Evolutionary conservation across 1,284 basidiomycete genomes (phyloP).

Genomic region (Irpex sp.): DNA sequence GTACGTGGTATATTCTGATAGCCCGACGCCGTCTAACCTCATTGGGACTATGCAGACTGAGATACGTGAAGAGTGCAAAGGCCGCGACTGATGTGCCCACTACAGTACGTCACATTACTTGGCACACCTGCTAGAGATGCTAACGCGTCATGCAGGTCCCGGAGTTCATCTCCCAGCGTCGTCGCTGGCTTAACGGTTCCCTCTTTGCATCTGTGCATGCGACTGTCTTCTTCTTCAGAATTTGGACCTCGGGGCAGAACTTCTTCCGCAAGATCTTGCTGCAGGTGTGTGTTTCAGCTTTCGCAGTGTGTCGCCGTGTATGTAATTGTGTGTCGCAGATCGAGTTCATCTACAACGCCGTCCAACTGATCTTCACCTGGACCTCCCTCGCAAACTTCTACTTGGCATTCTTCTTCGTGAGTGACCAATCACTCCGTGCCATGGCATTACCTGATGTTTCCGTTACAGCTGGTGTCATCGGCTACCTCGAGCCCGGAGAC

Average conservation of each 20-base stretch:
- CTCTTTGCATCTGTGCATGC: conserved; percentile 85
- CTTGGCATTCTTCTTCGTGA: conserved; percentile 78
- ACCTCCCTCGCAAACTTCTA: conserved; percentile 80
- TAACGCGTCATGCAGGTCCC: conserved; percentile 41
- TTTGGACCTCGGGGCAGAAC: conserved; percentile 88
- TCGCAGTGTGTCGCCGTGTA: neutral
- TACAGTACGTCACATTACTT: conserved; percentile 34
- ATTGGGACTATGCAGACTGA: conserved; percentile 45
- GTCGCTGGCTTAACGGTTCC: conserved; percentile 88
- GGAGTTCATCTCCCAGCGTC: conserved; percentile 88
- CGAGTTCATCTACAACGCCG: conserved; percentile 78
- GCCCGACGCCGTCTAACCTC: neutral
- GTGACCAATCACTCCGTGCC: conserved; percentile 19
- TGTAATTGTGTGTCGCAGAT: conserved; percentile 32
- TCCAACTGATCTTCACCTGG: conserved; percentile 82
- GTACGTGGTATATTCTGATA: conserved; percentile 38
- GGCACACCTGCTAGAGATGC: conserved; percentile 1
- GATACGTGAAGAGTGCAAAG: conserved; percentile 90
- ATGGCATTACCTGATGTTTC: neutral
- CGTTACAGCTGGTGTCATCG: conserved; percentile 60
- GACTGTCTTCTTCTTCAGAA: conserved; percentile 76
- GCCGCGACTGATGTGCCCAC: conserved; percentile 85
- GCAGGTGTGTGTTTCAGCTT: conserved; percentile 37
- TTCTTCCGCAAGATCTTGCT: conserved; percentile 80
- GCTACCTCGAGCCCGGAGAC: conserved; percentile 52